phyloP scores from a whole-genome alignment of 2,329 filamentous ascomycete genomes.

The Dactylellina drechsleri region DNA sequence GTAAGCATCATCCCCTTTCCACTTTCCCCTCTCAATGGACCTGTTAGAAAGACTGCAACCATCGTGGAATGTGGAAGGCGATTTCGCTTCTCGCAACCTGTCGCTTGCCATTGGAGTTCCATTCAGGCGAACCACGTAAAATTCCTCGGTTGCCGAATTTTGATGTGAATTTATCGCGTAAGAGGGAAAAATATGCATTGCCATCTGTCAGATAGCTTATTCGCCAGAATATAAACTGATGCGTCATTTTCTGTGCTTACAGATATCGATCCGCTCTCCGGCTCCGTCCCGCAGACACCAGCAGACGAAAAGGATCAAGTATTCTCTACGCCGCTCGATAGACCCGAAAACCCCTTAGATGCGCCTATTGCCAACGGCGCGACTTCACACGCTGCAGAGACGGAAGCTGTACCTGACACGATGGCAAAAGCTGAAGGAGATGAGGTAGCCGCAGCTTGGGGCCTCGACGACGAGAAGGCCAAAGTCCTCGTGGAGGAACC shows the following conservation, averaged over 20 bases:
- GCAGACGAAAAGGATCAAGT: constrained; percentile 34
- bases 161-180: constrained; percentile 28
- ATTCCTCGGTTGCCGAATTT: constrained; percentile 27
- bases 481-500: constrained; percentile 39
- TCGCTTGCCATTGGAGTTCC: neutral
- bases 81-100: constrained; percentile 3
- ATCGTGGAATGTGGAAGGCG: neutral
- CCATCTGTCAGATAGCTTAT: constrained; percentile 47
- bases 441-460: constrained; percentile 41
- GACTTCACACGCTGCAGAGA: constrained; percentile 25
- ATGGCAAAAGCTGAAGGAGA: constrained; percentile 53
- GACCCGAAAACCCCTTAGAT: constrained; percentile 47
- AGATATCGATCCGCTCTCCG: constrained; percentile 47
- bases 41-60: neutral
- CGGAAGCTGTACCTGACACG: constrained; percentile 19
- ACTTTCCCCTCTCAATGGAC: constrained; percentile 5
- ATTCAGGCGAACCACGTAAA: constrained; percentile 23
- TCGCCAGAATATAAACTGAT: constrained; percentile 39
- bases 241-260: constrained; percentile 35
- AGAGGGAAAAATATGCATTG: constrained; percentile 41
- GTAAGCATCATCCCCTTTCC: constrained; percentile 18
- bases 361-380: constrained; percentile 43
- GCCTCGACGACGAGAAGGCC: constrained; percentile 39
- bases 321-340: constrained; percentile 50
- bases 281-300: constrained; percentile 39